phyloP scores from a whole-genome alignment of 768 basidiomycete genomes.

The Hydnum rufescens region DNA sequence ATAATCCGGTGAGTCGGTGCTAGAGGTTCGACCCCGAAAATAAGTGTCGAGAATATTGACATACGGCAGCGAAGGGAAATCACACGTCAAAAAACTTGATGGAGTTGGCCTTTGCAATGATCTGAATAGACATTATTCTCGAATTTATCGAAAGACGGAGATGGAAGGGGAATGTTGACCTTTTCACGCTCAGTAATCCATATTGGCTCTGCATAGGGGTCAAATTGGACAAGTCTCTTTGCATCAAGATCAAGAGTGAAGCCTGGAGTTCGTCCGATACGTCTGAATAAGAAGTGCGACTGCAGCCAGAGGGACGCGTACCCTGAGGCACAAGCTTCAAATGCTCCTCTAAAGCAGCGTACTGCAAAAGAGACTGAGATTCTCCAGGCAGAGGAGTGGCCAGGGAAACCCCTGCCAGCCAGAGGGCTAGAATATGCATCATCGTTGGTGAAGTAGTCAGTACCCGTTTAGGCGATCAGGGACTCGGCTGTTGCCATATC shows the following conservation, averaged over 20 bases:
- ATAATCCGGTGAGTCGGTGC: conserved; percentile 56
- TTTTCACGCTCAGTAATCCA: conserved; percentile 87
- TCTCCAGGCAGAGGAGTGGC: not conserved
- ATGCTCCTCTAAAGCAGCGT: not conserved
- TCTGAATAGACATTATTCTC: conserved; percentile 25
- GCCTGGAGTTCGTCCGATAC: conserved; percentile 17
- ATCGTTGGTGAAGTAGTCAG: not conserved
- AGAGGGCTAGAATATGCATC: not conserved
- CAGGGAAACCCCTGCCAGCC: not conserved
- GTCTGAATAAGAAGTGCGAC: not conserved
- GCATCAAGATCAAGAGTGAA: conserved; percentile 56
- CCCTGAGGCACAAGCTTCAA: not conserved
- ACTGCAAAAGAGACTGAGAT: not conserved
- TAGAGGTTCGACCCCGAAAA: conserved; percentile 15
- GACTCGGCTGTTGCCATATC: not conserved
- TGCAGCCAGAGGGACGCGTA: not conserved
- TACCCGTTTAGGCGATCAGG: not conserved
- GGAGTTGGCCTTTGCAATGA: conserved; percentile 56
- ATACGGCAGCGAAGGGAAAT: conserved; percentile 1
- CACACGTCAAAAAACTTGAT: conserved; percentile 70
- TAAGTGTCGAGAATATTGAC: not conserved
- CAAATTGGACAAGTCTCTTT: conserved; percentile 54
- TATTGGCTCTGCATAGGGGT: conserved; percentile 39
- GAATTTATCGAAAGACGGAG: not conserved
- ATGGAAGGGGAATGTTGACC: conserved; percentile 22